These are phyloP conservation scores for Lichtheimia ramosa DNA, from an alignment of 371 early-diverging fungal genomes.

Conservation along the genomic window DNA sequence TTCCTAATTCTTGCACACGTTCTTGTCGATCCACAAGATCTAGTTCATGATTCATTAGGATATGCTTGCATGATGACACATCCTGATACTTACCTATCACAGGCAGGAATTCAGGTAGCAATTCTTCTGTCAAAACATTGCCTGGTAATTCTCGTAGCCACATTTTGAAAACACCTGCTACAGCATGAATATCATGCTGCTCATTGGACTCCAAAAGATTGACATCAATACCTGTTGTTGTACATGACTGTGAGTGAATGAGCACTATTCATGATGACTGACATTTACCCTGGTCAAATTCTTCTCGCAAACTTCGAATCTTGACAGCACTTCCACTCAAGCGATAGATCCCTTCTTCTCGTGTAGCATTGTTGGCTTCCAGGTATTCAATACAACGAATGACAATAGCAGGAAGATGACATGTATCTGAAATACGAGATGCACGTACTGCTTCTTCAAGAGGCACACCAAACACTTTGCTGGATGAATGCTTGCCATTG, in stretches of 20 bases:
- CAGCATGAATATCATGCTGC: constrained; percentile 73
- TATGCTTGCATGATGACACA: neutral
- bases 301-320: constrained; percentile 58
- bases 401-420: constrained; percentile 71
- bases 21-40: constrained; percentile 73
- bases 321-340: constrained; percentile 67
- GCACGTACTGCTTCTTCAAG: constrained; percentile 25
- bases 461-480: constrained; percentile 49
- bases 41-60: constrained; percentile 11
- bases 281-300: constrained; percentile 56
- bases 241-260: neutral
- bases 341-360: constrained; percentile 88
- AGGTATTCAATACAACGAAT: constrained; percentile 85
- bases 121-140: constrained; percentile 69
- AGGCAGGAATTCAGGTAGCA: constrained; percentile 60
- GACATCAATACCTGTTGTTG: constrained; percentile 54
- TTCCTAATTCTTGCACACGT: constrained; percentile 74
- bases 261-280: neutral
- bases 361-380: constrained; percentile 65
- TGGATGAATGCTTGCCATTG: constrained; percentile 14
- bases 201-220: constrained; percentile 50
- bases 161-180: constrained; percentile 80
- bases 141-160: constrained; percentile 78
- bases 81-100: constrained; percentile 41
- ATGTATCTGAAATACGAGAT: constrained; percentile 23